Evolutionary conservation across 148 eudicot genomes (phyloP).

Genomic region (Silene latifolia): DNA sequence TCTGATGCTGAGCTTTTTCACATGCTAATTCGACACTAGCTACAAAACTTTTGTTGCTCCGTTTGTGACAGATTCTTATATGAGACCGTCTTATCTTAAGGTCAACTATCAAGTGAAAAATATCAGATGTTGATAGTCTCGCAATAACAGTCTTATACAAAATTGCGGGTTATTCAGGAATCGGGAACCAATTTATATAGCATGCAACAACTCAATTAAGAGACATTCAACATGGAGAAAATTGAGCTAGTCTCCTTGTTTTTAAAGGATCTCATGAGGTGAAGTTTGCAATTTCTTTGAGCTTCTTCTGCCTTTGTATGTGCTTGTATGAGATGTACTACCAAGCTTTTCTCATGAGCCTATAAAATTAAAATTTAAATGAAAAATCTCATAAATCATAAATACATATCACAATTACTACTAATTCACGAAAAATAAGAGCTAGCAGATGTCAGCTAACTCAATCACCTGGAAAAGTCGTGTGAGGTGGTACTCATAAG

Average conservation of each 20-base stretch:
- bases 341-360: slow-evolving; percentile 53
- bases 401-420: too few relatives aligned
- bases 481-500: too few relatives aligned
- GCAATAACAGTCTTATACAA: neutral
- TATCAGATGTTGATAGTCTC: neutral
- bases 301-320: slow-evolving; percentile 25
- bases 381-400: neutral
- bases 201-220: slow-evolving; percentile 8
- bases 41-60: neutral
- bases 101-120: too few relatives aligned
- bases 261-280: slow-evolving; percentile 27
- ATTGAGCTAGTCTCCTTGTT: slow-evolving; percentile 21
- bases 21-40: too few relatives aligned
- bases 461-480: too few relatives aligned
- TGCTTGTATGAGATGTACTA: slow-evolving; percentile 43
- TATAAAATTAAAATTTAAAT: slow-evolving; percentile 14
- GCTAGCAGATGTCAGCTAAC: too few relatives aligned
- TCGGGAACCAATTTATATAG: too few relatives aligned
- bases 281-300: slow-evolving; percentile 34
- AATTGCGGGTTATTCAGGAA: too few relatives aligned
- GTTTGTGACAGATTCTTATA: too few relatives aligned
- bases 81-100: too few relatives aligned
- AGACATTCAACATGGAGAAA: slow-evolving; percentile 30
- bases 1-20: too few relatives aligned
- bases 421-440: too few relatives aligned